phyloP scores from a whole-genome alignment of 2,329 filamentous ascomycete species.

The Fusarium papillatum region DNA sequence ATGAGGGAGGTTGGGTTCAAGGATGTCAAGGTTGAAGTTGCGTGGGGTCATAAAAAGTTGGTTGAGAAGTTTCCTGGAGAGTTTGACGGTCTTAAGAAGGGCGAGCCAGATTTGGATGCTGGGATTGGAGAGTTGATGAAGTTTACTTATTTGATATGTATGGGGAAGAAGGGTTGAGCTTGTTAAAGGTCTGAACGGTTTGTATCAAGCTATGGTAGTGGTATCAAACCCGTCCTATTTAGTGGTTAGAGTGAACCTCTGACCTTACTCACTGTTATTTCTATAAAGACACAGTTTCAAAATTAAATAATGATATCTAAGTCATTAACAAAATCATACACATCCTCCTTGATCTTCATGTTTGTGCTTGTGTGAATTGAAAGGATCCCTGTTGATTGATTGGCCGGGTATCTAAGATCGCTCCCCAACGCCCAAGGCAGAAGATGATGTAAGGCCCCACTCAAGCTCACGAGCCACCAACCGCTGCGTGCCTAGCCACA shows the following conservation, averaged over 20 bases:
- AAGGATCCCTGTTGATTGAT: conserved; percentile 10
- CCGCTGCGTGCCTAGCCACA: conserved; percentile 20
- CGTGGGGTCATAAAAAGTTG: conserved; percentile 63
- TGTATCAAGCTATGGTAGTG: not conserved
- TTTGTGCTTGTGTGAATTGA: not conserved
- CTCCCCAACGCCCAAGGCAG: conserved; percentile 11
- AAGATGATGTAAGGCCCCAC: conserved; percentile 38
- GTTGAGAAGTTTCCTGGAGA: conserved; percentile 62
- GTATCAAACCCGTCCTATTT: not conserved
- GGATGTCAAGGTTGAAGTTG: conserved; percentile 60
- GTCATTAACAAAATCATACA: not conserved
- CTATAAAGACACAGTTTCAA: no score
- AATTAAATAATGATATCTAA: not conserved
- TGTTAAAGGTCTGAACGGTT: not conserved
- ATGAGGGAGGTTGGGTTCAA: conserved; percentile 54
- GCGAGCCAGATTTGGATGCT: conserved; percentile 45
- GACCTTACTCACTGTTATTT: not conserved
- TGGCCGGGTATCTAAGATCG: conserved; percentile 6
- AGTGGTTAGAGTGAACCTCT: not conserved
- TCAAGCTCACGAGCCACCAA: conserved; percentile 20
- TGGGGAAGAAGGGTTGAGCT: conserved; percentile 37
- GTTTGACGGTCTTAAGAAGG: conserved; percentile 44
- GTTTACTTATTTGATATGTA: conserved; percentile 56
- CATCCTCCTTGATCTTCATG: not conserved
- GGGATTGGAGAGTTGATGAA: conserved; percentile 45